These are phyloP conservation scores for Microbotryum lychnidis-dioicae DNA, from an alignment of 1,284 basidiomycete species.

Conservation along the genomic window DNA sequence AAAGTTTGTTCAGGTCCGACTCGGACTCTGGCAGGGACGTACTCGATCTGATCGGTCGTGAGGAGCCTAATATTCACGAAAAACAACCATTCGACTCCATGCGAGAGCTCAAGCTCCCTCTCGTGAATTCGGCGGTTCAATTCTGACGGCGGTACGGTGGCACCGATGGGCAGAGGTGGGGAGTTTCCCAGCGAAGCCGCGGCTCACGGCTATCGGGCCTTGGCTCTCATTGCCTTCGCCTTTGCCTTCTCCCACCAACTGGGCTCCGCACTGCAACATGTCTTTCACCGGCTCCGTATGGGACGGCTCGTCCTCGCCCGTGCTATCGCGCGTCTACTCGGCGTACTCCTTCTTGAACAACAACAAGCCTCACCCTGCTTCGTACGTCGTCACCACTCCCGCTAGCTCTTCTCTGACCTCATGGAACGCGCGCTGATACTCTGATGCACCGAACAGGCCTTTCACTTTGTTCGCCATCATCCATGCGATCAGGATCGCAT, in stretches of 20 bases:
- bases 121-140: neutral
- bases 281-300: neutral
- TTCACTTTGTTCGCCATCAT: slow-evolving; percentile 27
- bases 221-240: too few species aligned
- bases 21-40: too few species aligned
- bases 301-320: slow-evolving; percentile 11
- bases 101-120: too few species aligned
- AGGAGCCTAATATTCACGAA: too few species aligned
- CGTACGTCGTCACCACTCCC: slow-evolving; percentile 3
- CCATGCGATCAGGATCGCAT: slow-evolving; percentile 25
- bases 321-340: slow-evolving; percentile 4
- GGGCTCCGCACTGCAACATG: too few species aligned
- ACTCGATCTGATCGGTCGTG: neutral
- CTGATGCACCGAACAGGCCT: slow-evolving; percentile 7
- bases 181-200: too few species aligned
- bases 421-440: neutral
- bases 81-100: too few species aligned
- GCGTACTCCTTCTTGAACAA: slow-evolving; percentile 6
- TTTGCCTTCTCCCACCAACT: too few species aligned
- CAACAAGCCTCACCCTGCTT: slow-evolving; percentile 6
- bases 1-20: too few species aligned
- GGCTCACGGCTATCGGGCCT: too few species aligned
- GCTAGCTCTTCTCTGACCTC: neutral
- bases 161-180: too few species aligned
- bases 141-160: too few species aligned